Percentiles rank a stretch among this genome's conserved stretches.
Evolutionary conservation across 176 grass and related monocot genomes (phyloP).

Genomic region (Avena sativa): DNA sequence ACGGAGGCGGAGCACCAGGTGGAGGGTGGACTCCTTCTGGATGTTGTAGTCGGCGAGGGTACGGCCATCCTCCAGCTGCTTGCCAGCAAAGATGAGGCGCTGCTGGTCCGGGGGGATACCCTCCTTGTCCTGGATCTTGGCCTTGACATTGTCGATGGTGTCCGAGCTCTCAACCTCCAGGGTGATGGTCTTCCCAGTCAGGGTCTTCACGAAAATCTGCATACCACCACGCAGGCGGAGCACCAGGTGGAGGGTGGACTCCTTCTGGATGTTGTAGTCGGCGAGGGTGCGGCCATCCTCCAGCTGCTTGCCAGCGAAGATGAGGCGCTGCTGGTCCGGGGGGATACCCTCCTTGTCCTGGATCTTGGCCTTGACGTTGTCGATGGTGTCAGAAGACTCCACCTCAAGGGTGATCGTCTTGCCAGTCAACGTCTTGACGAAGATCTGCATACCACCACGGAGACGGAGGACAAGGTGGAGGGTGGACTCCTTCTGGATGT

Average conservation of each 20-base stretch:
- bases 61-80: slow-evolving; percentile 73
- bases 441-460: slow-evolving; percentile 55
- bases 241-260: slow-evolving; percentile 67
- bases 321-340: slow-evolving; percentile 68
- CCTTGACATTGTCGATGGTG: slow-evolving; percentile 29
- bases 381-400: neutral
- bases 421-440: slow-evolving; percentile 49
- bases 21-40: slow-evolving; percentile 76
- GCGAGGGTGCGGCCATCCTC: slow-evolving; percentile 71
- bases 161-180: neutral
- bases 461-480: no score
- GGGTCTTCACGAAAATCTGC: slow-evolving; percentile 87
- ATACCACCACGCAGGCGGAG: slow-evolving; percentile 56
- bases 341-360: slow-evolving; percentile 80
- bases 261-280: slow-evolving; percentile 84
- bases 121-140: slow-evolving; percentile 85
- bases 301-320: slow-evolving; percentile 67
- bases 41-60: slow-evolving; percentile 49
- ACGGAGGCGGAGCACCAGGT: slow-evolving; percentile 62
- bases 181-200: slow-evolving; percentile 80
- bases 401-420: slow-evolving; percentile 72
- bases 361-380: slow-evolving; percentile 69
- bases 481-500: no score
- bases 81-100: slow-evolving; percentile 59
- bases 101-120: slow-evolving; percentile 73